Evolutionary conservation across 2,329 filamentous ascomycete species (phyloP), one percentile per base, ranked within the genome.

Genomic region (Paracamarosporium sp.): DNA sequence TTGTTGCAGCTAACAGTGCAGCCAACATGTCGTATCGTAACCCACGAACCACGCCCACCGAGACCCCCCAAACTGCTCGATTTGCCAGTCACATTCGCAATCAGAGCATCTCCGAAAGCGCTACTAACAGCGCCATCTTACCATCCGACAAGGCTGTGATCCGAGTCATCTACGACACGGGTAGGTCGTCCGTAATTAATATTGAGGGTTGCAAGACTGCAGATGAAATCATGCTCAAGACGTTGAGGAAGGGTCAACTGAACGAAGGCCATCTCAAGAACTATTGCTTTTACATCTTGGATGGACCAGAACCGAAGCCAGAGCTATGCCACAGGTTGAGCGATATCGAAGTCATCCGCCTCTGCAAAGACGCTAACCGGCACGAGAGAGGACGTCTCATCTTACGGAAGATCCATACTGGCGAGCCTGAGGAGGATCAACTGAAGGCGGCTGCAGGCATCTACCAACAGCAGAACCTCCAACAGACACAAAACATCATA

Each of bases 241-340:
- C 95, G 0, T 80, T 98, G 43, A 88, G 90, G 65, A 98, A 98
- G 76, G 91, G 97, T 62, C 88, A 89, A 38, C 84, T 97, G 28
- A 91, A 93, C 22, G 93, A 97, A 72, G 91, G 94, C 61, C 93
- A 97, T 70, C 91, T 95, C 74, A 88, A 93, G 69, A 97, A 96
- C 71, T 98, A 97, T 79, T 97, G 93, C 80, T 98, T 99, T 80
- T 98, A 95, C 82, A 90, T 97, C 1, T 83, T 98, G 57, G 89
- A 92, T 64, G 94, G 93, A 50, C 82, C 92, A 36, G 92, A 97
- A 46, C 89, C 93, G 1, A 90, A 95, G 65, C 90, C 92, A 28
- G 86, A 85, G 48, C 88, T 93, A 71, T 96, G 92, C 74, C 88
- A 93, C 59, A 88, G 91, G 48, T 83, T 98, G 36, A 89, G 89